Evolutionary conservation across 2,329 filamentous ascomycete species (phyloP), one percentile per base, ranked within the genome.

Genomic region (Raffaelea ambrosiae): DNA sequence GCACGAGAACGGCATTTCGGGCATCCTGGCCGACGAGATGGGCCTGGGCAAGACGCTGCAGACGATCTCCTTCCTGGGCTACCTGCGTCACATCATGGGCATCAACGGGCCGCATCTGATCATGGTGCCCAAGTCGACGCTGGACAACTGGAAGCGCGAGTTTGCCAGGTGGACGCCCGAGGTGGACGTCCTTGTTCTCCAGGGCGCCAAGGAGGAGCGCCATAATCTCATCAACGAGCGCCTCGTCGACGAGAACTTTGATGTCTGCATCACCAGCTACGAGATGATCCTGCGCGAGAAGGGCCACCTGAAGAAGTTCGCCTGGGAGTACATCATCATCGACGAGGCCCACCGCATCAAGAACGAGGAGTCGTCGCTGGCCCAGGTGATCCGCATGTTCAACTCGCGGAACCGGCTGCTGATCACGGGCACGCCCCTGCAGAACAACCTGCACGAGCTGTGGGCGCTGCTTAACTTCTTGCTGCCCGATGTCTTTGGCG

Each of bases 241-340:
- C 4, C 74, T 98, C n/a, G 76, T 94, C 18, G 87, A 94, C 51
- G 89, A 96, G 64, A 88, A 95, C 55, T 98, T 98, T 57, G 93
- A 98, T 59, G 91, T 97, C 18, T 96, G 91, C 69, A 87, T 98
- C 63, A 98, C 93, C 14, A 96, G 90, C 64, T 98, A 98, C 69
- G 93, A 98, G 66, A 97, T 98, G 91, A 89, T 98, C 51, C 74
- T 98, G 13, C 82, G 93, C 49, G 93, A 98, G 63, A 97, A 98
- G 70, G 75, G 86, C 1, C 88, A 95, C 57, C 67, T 98, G 56
- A 95, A 93, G 70, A 97, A 97, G 66, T 95, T 98, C 64, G 90
- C 93, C 0, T 98, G 93, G 93, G 91, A 98, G 65, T 98, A 98
- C 67, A 98, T 98, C 66, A 95, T 98, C 57, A 95, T 98, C 54